These are phyloP conservation scores for Phyllosticta citrichinensis DNA, from an alignment of 2,329 filamentous ascomycete species.

Conservation along the genomic window DNA sequence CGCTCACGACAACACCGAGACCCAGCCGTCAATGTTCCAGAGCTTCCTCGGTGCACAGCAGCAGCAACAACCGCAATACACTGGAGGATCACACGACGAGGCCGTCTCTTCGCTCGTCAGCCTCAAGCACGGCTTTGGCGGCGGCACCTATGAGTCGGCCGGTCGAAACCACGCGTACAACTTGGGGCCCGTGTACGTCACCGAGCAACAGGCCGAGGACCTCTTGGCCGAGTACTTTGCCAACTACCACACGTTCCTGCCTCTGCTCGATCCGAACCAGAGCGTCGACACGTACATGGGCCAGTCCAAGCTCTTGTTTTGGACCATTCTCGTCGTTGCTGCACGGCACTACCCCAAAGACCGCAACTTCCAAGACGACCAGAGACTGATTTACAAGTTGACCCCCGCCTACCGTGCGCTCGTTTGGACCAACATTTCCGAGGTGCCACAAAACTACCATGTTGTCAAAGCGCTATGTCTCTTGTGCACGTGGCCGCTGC, in stretches of 20 bases:
- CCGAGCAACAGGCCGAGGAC: conserved; percentile 32
- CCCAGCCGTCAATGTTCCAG: conserved; percentile 7
- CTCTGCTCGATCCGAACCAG: conserved; percentile 58
- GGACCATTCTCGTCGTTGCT: conserved; percentile 69
- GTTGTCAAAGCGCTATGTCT: conserved; percentile 74
- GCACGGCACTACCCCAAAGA: conserved; percentile 59
- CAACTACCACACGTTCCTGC: conserved; percentile 67
- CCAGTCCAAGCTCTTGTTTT: conserved; percentile 74
- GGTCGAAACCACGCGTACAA: conserved; percentile 7
- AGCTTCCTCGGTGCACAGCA: conserved; percentile 4
- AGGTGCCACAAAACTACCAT: conserved; percentile 68
- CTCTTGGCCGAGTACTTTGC: conserved; percentile 68
- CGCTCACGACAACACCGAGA: conserved; percentile 35
- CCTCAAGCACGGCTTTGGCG: conserved; percentile 9
- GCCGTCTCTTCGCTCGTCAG: conserved; percentile 10
- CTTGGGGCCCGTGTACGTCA: conserved; percentile 7
- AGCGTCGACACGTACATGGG: conserved; percentile 61
- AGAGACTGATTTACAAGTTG: conserved; percentile 55
- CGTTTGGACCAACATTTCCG: conserved; percentile 66
- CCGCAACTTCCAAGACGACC: conserved; percentile 44
- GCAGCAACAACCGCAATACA: conserved; percentile 14
- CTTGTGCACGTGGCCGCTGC: conserved; percentile 72
- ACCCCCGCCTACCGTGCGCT: conserved; percentile 57
- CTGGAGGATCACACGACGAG: conserved; percentile 13
- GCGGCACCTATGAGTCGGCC: background rate